A percentile compares a stretch with the other conserved stretches of the same genome.
phyloP scores from a whole-genome alignment of 106 monocot species.

The Apostasia ramifera region DNA sequence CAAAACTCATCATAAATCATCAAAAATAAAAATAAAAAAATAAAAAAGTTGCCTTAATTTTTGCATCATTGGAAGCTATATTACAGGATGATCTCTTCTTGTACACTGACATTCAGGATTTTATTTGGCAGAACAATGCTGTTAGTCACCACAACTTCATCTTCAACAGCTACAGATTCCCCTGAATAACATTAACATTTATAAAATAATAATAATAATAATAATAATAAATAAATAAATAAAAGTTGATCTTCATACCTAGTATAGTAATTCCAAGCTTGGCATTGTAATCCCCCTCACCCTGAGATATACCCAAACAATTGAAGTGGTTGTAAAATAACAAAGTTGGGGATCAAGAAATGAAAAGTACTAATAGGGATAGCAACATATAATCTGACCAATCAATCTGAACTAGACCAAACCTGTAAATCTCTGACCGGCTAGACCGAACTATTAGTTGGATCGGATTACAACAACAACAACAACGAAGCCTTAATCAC shows the following conservation, averaged over 20 bases:
- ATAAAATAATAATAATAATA: neutral
- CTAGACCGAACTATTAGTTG: no score
- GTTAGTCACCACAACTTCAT: slow-evolving; percentile 90
- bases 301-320: slow-evolving; percentile 32
- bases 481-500: no score
- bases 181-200: slow-evolving; percentile 21
- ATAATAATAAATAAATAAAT: neutral
- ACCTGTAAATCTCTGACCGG: no score
- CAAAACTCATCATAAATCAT: no score
- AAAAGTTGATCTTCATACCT: slow-evolving; percentile 27
- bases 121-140: slow-evolving; percentile 93
- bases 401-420: no score
- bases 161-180: slow-evolving; percentile 82
- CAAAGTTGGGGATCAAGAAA: no score
- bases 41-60: neutral
- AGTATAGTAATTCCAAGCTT: slow-evolving; percentile 94
- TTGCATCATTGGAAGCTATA: neutral
- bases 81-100: slow-evolving; percentile 91
- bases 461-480: no score
- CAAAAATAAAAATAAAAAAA: no score
- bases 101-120: slow-evolving; percentile 73
- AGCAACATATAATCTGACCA: no score
- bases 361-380: no score
- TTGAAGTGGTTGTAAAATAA: no score
- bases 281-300: slow-evolving; percentile 65